Evolutionary conservation across 1,139 yeast genomes (phyloP).

Genomic region (Suhomyces yuchorum): DNA sequence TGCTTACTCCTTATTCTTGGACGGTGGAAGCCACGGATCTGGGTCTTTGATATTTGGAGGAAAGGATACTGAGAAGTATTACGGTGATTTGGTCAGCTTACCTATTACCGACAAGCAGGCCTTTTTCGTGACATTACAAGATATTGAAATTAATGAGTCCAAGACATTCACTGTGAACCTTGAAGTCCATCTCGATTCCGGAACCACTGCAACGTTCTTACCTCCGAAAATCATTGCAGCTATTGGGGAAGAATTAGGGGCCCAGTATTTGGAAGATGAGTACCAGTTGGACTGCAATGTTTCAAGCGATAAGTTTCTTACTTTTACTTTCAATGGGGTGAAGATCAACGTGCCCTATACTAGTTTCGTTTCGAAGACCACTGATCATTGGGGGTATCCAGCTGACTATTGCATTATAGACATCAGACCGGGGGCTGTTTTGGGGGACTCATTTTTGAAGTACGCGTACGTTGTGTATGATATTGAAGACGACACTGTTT

Average conservation of each 20-base stretch:
- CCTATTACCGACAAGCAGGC: constrained; percentile 8
- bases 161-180: not conserved
- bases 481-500: constrained; percentile 21
- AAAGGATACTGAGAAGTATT: constrained; percentile 24
- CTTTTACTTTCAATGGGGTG: constrained; percentile 21
- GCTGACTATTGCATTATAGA: constrained; percentile 10
- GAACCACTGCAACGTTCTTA: constrained; percentile 2
- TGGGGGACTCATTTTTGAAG: constrained; percentile 26
- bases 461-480: constrained; percentile 26
- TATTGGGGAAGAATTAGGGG: constrained; percentile 11
- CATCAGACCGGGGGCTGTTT: constrained; percentile 1
- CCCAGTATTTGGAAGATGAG: constrained; percentile 12
- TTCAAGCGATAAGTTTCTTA: constrained; percentile 12
- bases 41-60: constrained; percentile 29
- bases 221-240: not conserved
- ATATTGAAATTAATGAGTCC: constrained; percentile 9
- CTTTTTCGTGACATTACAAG: constrained; percentile 12
- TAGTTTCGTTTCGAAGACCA: not conserved
- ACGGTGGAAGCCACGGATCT: constrained; percentile 6
- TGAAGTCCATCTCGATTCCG: constrained; percentile 7
- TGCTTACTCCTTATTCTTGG: constrained; percentile 31
- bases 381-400: constrained; percentile 7
- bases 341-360: constrained; percentile 19
- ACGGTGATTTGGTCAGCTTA: constrained; percentile 19
- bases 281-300: constrained; percentile 14